Percentiles rank a stretch among this genome's conserved stretches.
Conservation (phyloP, 2,329 filamentous ascomycete species). For the Fusarium nodosum region DNA sequence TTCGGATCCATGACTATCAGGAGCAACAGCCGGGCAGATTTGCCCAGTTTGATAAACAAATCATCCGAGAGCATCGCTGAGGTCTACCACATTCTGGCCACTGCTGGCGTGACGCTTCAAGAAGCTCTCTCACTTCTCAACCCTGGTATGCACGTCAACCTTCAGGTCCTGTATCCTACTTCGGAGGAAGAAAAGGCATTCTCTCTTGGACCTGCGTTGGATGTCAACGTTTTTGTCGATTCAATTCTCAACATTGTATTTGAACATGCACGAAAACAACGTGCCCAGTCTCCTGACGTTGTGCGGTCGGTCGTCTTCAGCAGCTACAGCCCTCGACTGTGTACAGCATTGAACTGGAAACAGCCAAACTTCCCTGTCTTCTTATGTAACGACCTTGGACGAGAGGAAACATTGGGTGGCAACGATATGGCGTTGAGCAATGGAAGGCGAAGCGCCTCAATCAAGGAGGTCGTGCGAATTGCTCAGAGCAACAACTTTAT, state of each 20-base stretch:
- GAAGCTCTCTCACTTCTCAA: constrained; percentile 83
- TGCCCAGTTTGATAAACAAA: constrained; percentile 60
- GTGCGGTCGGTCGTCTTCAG: constrained; percentile 93
- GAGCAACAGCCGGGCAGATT: constrained; percentile 59
- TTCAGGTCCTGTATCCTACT: constrained; percentile 92
- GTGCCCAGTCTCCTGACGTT: constrained; percentile 74
- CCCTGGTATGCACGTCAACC: constrained; percentile 84
- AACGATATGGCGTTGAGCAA: constrained; percentile 63
- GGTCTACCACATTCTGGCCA: constrained; percentile 79
- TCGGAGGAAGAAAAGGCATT: constrained; percentile 77
- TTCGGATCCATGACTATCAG: constrained; percentile 69
- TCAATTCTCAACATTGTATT: constrained; percentile 88
- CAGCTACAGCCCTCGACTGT: constrained; percentile 90
- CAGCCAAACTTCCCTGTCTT: constrained; percentile 98
- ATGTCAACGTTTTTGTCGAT: constrained; percentile 90
- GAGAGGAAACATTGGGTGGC: constrained; percentile 62
- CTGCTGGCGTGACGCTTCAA: constrained; percentile 82
- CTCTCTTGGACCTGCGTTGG: constrained; percentile 79
- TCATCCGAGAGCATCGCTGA: constrained; percentile 70
- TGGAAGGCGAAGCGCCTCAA: constrained; percentile 81
- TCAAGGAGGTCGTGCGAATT: constrained; percentile 94
- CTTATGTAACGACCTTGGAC: constrained; percentile 91
- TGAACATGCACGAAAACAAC: constrained; percentile 82
- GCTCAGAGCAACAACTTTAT: constrained; percentile 98
- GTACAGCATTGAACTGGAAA: constrained; percentile 98